A percentile compares a stretch with the other conserved stretches of the same genome.
Conservation (phyloP, 768 basidiomycete genomes). For the Grammothele lineata region DNA sequence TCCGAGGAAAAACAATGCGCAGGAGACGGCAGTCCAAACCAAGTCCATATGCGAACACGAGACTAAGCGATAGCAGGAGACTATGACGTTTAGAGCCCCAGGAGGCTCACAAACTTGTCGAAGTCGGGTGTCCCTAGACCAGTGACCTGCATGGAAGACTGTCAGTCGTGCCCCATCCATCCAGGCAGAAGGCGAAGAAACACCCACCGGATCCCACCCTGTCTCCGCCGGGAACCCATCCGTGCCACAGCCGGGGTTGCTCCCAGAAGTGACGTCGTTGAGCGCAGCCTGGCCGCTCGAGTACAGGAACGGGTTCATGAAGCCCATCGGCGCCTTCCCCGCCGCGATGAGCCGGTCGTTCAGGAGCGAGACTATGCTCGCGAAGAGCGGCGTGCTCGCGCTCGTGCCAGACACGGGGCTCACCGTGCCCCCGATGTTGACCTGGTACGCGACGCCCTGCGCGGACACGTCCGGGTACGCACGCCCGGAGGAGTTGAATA, state of each 20-base stretch:
- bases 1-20: too few relatives aligned
- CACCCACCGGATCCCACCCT: constrained; percentile 28
- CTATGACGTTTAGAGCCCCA: background rate
- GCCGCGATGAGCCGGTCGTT: constrained; percentile 29
- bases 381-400: constrained; percentile 57
- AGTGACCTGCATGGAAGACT: background rate
- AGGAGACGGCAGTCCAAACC: too few relatives aligned
- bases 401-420: constrained; percentile 49
- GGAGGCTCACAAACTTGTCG: background rate
- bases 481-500: constrained; percentile 33
- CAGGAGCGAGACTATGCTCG: constrained; percentile 56
- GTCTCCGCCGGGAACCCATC: constrained; percentile 25
- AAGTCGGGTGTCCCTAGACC: constrained; percentile 7
- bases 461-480: constrained; percentile 46
- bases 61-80: too few relatives aligned
- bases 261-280: constrained; percentile 33
- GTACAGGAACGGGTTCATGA: constrained; percentile 34
- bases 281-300: constrained; percentile 16
- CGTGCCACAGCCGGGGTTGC: constrained; percentile 35
- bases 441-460: constrained; percentile 31
- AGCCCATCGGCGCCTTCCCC: constrained; percentile 28
- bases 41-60: too few relatives aligned
- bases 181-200: background rate
- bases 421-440: constrained; percentile 16
- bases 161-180: background rate